Percentiles rank a stretch among this genome's conserved stretches.
phyloP scores from a whole-genome alignment of 2,329 filamentous ascomycete genomes.

The Neodidymelliopsis sp. region DNA sequence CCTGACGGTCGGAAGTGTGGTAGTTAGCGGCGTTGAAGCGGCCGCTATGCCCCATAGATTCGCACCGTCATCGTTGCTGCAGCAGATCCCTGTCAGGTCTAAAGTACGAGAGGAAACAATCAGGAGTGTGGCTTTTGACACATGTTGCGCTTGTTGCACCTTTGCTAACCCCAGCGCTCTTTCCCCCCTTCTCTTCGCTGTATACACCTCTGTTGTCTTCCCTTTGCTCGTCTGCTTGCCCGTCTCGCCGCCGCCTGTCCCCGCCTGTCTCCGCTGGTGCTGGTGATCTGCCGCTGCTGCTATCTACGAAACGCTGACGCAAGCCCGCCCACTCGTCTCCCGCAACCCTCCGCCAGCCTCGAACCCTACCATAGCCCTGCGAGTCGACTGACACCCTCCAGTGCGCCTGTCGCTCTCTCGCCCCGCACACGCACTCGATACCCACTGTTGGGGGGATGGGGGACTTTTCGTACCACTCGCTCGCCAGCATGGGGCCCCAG shows the following conservation, averaged over 20 bases:
- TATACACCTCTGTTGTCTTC: slow-evolving; percentile 9
- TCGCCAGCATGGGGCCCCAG: slow-evolving; percentile 44
- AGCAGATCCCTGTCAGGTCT: slow-evolving; percentile 16
- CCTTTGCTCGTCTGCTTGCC: slow-evolving; percentile 5
- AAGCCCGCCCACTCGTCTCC: slow-evolving; percentile 5
- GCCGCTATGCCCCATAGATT: slow-evolving; percentile 17
- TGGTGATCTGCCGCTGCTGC: no score
- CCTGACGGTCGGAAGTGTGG: slow-evolving; percentile 10
- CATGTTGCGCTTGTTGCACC: slow-evolving; percentile 12
- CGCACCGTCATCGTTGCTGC: slow-evolving; percentile 12
- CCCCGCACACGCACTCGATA: slow-evolving; percentile 5
- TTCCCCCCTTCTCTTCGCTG: slow-evolving; percentile 21
- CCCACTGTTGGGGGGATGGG: slow-evolving; percentile 20
- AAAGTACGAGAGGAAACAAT: slow-evolving; percentile 13
- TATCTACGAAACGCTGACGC: slow-evolving; percentile 11
- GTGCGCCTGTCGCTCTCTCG: slow-evolving; percentile 1
- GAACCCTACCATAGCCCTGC: slow-evolving; percentile 5
- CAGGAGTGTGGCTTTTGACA: slow-evolving; percentile 21
- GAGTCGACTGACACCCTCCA: slow-evolving; percentile 3
- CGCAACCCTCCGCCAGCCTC: slow-evolving; percentile 5
- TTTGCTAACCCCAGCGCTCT: slow-evolving; percentile 17
- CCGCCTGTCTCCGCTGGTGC: no score
- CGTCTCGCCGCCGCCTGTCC: neutral
- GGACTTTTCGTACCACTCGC: slow-evolving; percentile 41
- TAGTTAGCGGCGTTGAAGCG: slow-evolving; percentile 18